Percentiles rank a stretch among this genome's conserved stretches.
Evolutionary conservation across 2,329 filamentous ascomycete genomes (phyloP).

Genomic region (Colletotrichum brevisporum): DNA sequence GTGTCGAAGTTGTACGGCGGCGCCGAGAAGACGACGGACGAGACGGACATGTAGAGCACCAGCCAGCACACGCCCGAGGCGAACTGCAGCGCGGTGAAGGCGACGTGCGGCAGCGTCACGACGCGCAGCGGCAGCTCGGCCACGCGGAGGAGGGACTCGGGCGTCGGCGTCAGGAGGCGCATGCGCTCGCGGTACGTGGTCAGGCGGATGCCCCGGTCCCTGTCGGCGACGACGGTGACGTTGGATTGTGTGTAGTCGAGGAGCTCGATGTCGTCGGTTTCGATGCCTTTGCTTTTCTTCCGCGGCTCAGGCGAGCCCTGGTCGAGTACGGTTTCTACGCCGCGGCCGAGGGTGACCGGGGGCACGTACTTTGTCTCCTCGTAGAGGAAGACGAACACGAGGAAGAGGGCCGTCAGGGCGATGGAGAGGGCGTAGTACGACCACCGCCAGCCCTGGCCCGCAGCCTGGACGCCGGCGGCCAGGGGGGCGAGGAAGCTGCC

Average conservation of each 20-base stretch:
- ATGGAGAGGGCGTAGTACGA: constrained; percentile 48
- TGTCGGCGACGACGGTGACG: not conserved
- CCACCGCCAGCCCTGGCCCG: constrained; percentile 48
- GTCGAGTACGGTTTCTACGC: constrained; percentile 32
- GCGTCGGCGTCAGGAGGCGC: constrained; percentile 42
- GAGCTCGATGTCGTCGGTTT: no score
- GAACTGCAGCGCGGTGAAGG: constrained; percentile 57
- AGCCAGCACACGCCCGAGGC: constrained; percentile 55
- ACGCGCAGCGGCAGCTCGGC: constrained; percentile 38
- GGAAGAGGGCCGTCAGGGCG: constrained; percentile 42
- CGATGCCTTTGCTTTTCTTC: not conserved
- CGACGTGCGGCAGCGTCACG: constrained; percentile 48
- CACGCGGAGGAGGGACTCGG: constrained; percentile 36
- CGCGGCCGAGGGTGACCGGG: constrained; percentile 33
- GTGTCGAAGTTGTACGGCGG: constrained; percentile 49
- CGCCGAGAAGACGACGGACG: constrained; percentile 49
- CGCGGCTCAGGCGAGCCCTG: not conserved
- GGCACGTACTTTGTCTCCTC: constrained; percentile 51
- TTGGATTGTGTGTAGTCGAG: constrained; percentile 9
- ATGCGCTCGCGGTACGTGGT: constrained; percentile 43
- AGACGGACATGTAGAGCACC: constrained; percentile 50
- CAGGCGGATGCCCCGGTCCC: constrained; percentile 19
- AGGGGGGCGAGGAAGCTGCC: constrained; percentile 48
- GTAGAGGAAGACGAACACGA: constrained; percentile 44
- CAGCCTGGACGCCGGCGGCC: constrained; percentile 45